Percentiles rank a stretch among this genome's conserved stretches.
phyloP scores from a whole-genome alignment of 1,284 basidiomycete genomes.

The Leccinum subrobustum region DNA sequence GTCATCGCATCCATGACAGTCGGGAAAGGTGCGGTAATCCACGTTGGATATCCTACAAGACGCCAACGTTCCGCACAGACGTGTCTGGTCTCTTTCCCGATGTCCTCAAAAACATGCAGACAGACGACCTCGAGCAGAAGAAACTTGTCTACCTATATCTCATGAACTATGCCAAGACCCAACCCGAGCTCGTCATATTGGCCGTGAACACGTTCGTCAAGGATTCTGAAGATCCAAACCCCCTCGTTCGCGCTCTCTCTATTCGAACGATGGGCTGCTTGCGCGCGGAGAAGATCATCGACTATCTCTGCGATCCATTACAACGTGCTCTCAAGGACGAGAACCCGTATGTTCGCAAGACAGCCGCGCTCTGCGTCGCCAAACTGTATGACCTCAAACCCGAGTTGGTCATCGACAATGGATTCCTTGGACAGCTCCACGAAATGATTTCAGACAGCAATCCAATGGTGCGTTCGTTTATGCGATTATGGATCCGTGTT shows the following conservation, averaged over 20 bases:
- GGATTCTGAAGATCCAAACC: constrained; percentile 95
- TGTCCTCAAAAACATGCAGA: constrained; percentile 99
- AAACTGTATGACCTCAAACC: constrained; percentile 98
- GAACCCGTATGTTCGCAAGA: constrained; percentile 97
- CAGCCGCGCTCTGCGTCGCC: constrained; percentile 92
- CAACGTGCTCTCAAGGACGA: constrained; percentile 91
- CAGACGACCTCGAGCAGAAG: constrained; percentile 92
- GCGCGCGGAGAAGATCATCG: constrained; percentile 98
- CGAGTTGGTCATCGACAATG: constrained; percentile 91
- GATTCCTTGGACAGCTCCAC: constrained; percentile 86
- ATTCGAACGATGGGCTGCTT: constrained; percentile 98
- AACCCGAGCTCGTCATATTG: constrained; percentile 95
- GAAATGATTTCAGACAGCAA: constrained; percentile 95
- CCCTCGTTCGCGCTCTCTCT: constrained; percentile 92
- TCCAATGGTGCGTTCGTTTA: constrained; percentile 75
- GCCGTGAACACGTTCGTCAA: constrained; percentile 99
- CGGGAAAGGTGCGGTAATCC: constrained; percentile 68
- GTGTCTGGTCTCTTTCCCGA: constrained; percentile 96
- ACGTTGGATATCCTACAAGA: not conserved
- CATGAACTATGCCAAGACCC: constrained; percentile 98
- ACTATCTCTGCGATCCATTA: constrained; percentile 93
- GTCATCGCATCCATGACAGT: constrained; percentile 97
- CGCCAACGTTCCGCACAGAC: constrained; percentile 47
- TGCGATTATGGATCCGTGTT: not conserved
- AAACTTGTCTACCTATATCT: constrained; percentile 98